Evolutionary conservation across 169 alveolate species (phyloP).

Genomic region (Plasmodium vinckei): DNA sequence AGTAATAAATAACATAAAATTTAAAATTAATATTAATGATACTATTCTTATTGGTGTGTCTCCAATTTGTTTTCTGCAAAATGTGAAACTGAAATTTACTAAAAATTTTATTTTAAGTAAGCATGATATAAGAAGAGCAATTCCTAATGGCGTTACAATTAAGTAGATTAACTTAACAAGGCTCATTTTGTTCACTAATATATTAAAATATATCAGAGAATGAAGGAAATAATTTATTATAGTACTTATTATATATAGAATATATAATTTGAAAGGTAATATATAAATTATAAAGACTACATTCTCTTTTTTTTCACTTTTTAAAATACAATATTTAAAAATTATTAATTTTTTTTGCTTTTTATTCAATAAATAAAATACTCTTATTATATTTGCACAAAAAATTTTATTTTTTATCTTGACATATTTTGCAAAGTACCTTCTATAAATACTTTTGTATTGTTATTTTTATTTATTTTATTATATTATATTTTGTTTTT

Average conservation of each 20-base stretch:
- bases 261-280: too few species aligned
- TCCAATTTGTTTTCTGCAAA: constrained; percentile 75
- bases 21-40: constrained; percentile 54
- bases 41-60: constrained; percentile 73
- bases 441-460: not conserved
- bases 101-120: constrained; percentile 64
- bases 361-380: too few species aligned
- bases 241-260: too few species aligned
- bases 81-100: constrained; percentile 56
- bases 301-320: too few species aligned
- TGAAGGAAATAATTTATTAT: too few species aligned
- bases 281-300: too few species aligned
- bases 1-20: constrained; percentile 53
- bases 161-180: constrained; percentile 46
- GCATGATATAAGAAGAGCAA: constrained; percentile 66
- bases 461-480: not conserved
- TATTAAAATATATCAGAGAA: not conserved
- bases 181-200: constrained; percentile 19
- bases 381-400: too few species aligned
- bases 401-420: too few species aligned
- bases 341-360: too few species aligned
- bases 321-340: too few species aligned
- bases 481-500: not conserved
- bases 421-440: too few species aligned
- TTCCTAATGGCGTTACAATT: constrained; percentile 71